These are phyloP conservation scores for Dactylellina drechsleri DNA, from an alignment of 2,329 filamentous ascomycete genomes.

Conservation along the genomic window DNA sequence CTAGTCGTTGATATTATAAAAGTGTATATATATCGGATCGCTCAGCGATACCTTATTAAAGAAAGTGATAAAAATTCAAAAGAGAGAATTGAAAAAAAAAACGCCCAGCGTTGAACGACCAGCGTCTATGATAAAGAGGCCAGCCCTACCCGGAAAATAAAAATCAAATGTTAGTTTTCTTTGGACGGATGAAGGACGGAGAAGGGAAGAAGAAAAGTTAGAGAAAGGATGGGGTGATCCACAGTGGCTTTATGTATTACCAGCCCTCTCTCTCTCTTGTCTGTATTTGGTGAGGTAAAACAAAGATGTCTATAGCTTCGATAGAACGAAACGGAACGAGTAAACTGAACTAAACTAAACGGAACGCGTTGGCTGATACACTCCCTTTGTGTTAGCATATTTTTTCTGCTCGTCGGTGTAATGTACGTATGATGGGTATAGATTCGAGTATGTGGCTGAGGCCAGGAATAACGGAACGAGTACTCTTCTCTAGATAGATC, in stretches of 20 bases:
- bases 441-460: neutral
- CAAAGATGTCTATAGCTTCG: too few species aligned
- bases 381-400: neutral
- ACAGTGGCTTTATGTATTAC: too few species aligned
- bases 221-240: too few species aligned
- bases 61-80: constrained; percentile 16
- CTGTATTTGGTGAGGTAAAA: too few species aligned
- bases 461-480: constrained; percentile 2
- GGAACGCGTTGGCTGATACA: constrained; percentile 8
- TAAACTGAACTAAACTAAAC: neutral
- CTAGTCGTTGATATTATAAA: neutral
- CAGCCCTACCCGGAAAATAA: constrained; percentile 27
- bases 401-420: neutral
- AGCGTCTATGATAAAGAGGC: constrained; percentile 25
- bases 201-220: neutral
- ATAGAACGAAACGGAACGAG: too few species aligned
- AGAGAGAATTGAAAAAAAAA: constrained; percentile 21
- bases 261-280: too few species aligned
- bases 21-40: constrained; percentile 4
- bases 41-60: constrained; percentile 23
- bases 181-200: neutral
- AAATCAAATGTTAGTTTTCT: neutral
- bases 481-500: constrained; percentile 2
- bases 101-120: constrained; percentile 39
- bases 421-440: neutral